Conservation (phyloP, 2,329 filamentous ascomycete genomes). For the Hymenotorrendiella dingleyae region DNA sequence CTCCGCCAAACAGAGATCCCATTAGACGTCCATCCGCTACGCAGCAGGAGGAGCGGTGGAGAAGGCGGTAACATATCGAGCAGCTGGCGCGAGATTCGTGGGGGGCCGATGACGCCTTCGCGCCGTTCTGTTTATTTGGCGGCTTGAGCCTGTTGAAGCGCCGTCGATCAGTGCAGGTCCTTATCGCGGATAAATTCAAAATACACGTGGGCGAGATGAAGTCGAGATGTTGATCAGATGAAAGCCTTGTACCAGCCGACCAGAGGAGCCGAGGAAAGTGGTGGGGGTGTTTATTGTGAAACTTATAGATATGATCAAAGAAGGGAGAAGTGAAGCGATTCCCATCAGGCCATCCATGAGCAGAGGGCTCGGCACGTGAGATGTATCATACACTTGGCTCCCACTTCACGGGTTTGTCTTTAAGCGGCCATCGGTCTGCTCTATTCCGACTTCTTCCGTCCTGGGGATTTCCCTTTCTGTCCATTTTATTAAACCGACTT, state of each 20-base stretch:
- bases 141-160: constrained; percentile 4
- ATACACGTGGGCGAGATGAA: constrained; percentile 6
- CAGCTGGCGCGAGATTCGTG: neutral
- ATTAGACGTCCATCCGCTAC: neutral
- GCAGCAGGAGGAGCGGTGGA: neutral
- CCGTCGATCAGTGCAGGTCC: constrained; percentile 2
- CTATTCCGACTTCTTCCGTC: too few species aligned
- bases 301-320: neutral
- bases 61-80: neutral
- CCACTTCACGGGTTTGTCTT: neutral
- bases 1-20: neutral
- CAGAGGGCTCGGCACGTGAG: too few species aligned
- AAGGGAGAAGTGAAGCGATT: neutral
- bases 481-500: too few species aligned
- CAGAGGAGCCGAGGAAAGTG: neutral
- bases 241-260: neutral
- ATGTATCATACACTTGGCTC: neutral
- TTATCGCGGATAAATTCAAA: constrained; percentile 4
- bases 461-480: too few species aligned
- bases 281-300: neutral
- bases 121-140: neutral
- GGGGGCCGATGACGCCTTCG: neutral
- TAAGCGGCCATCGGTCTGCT: too few species aligned
- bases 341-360: neutral
- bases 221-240: constrained; percentile 1